Evolutionary conservation across 2,329 filamentous ascomycete species (phyloP), one percentile per base, ranked within the genome.

Genomic region (Monosporascus sp.): DNA sequence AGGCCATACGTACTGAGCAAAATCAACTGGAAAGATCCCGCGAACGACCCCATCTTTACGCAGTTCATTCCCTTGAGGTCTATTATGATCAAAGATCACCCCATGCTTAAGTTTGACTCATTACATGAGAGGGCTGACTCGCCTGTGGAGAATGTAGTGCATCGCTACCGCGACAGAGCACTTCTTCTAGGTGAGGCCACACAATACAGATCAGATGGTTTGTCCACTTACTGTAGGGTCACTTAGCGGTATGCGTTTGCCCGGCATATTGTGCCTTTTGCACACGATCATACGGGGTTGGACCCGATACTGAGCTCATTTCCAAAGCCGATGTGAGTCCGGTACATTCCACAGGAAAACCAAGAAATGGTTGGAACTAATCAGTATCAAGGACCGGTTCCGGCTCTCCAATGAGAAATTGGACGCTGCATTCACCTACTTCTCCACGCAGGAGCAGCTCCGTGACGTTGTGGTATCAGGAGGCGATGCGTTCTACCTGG

Each of bases 181-280:
- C 66, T 87, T 6, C 84, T 87, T 51, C 68, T 86, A 31, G 76
- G 82, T 84, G 67, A 65, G 74, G 59, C n/a, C 6, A 35, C 35
- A 46, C 5, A 22, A 8, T n/a, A 8, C 31, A 18, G 3, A 6
- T n/a, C 48, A 9, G 22, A n/a, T 18, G 3, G 20, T 15, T 20
- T 24, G 5, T n/a, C 50, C 45, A 43, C 64, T 70, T 41, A 68
- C 27, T 35, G 14, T 24, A 31, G 24, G 17, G 9, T 14, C 5
- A n/a, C 27, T 2, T 51, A 84, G 82, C 80, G 14, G 78, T 76
- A 0, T 81, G 79, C 2, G 77, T 82, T 17, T 87, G 83, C 59
- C 82, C 82, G 0, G 80, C 83, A 0, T 85, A 85, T 63, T 86
- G 83, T 67, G 72, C 75, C 49, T 86, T 77, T 61, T 86, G 83